These are phyloP conservation scores for Umbellularia californica DNA, from an alignment of 164 flowering plant species.

Conservation along the genomic window DNA sequence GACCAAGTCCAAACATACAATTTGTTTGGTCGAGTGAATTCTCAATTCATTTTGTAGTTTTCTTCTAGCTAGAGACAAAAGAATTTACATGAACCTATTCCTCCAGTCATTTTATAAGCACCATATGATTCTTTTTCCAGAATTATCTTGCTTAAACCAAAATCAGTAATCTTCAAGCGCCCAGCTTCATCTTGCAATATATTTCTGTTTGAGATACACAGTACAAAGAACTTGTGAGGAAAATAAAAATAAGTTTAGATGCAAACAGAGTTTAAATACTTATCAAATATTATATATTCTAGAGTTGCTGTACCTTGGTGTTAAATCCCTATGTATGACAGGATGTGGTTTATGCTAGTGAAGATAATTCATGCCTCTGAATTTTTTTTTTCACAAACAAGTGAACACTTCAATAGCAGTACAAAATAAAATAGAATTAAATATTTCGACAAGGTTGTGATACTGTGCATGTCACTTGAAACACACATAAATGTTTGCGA, in stretches of 20 bases:
- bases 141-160: constrained; percentile 57
- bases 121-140: constrained; percentile 46
- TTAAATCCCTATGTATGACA: constrained; percentile 58
- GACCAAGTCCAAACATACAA: not conserved
- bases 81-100: constrained; percentile 56
- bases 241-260: not conserved
- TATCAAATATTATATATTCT: no score
- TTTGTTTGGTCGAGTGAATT: not conserved
- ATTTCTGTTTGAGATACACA: constrained; percentile 31
- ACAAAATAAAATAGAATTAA: not conserved
- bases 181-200: constrained; percentile 54
- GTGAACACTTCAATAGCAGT: not conserved
- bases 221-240: not conserved
- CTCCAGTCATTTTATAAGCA: constrained; percentile 54
- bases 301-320: constrained; percentile 42
- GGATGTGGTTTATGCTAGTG: constrained; percentile 61
- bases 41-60: not conserved
- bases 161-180: constrained; percentile 53
- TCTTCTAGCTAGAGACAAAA: not conserved
- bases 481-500: no score
- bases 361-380: constrained; percentile 73
- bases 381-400: constrained; percentile 5
- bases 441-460: not conserved
- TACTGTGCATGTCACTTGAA: no score
- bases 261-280: not conserved